Conservation (phyloP, 1,139 yeast genomes). For the Saccharomycopsis crataegensis region DNA sequence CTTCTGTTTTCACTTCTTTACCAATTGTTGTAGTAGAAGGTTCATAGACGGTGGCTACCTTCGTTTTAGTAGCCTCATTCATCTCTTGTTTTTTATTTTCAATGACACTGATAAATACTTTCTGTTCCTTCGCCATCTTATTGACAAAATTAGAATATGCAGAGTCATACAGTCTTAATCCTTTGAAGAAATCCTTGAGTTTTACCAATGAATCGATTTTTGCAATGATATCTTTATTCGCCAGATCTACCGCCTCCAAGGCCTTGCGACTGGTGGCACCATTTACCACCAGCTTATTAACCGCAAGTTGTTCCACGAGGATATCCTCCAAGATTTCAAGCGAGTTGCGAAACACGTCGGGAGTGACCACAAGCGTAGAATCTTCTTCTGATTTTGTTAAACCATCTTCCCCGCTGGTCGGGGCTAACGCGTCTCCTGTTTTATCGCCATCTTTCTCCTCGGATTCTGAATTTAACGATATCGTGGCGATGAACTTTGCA, state of each 20-base stretch:
- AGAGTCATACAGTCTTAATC: constrained; percentile 6
- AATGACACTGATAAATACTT: not conserved
- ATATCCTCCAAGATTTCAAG: constrained; percentile 14
- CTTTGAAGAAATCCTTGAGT: constrained; percentile 12
- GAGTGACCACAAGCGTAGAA: constrained; percentile 6
- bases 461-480: constrained; percentile 1
- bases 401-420: not conserved
- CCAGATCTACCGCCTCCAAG: not conserved
- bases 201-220: constrained; percentile 15
- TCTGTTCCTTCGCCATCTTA: constrained; percentile 4
- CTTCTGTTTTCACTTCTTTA: not conserved
- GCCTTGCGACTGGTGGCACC: not conserved
- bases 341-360: constrained; percentile 9
- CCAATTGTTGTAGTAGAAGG: not conserved
- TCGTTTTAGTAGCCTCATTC: not conserved
- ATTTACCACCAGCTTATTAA: not conserved
- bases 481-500: constrained; percentile 17
- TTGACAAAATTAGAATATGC: constrained; percentile 10
- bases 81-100: not conserved
- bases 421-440: constrained; percentile 3
- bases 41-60: not conserved
- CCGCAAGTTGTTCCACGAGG: constrained; percentile 13
- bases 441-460: not conserved
- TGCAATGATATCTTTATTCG: constrained; percentile 3
- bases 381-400: not conserved